Percentiles rank a stretch among this genome's conserved stretches.
These are phyloP conservation scores for Carex scoparia DNA, from an alignment of 176 grass and related monocot genomes.

Conservation along the genomic window DNA sequence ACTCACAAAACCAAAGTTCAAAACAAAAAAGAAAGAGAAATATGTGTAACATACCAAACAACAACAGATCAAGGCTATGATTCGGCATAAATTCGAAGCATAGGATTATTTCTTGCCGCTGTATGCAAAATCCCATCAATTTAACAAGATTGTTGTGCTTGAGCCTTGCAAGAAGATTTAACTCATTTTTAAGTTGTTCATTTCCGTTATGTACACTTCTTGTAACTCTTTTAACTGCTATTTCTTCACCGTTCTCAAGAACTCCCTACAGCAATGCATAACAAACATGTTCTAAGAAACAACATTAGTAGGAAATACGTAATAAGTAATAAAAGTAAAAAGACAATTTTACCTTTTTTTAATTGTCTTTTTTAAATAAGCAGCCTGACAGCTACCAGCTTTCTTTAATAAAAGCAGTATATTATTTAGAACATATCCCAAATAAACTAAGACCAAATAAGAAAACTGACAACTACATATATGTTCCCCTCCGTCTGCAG, in stretches of 20 bases:
- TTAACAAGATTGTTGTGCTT: constrained; percentile 18
- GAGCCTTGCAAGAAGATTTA: constrained; percentile 1
- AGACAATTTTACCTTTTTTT: background rate
- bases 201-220: background rate
- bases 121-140: constrained; percentile 13
- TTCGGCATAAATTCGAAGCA: background rate
- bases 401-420: too few relatives aligned
- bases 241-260: constrained; percentile 4
- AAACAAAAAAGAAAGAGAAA: background rate
- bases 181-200: constrained; percentile 12
- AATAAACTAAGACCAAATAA: background rate
- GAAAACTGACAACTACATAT: background rate
- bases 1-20: background rate
- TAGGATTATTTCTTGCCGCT: background rate
- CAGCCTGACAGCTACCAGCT: too few relatives aligned
- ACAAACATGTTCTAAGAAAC: too few relatives aligned
- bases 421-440: too few relatives aligned
- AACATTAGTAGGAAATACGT: background rate
- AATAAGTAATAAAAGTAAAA: background rate
- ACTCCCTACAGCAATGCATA: background rate
- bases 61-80: background rate
- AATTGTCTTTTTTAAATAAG: too few relatives aligned
- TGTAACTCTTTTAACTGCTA: constrained; percentile 12
- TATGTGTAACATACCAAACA: constrained; percentile 1
- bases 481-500: background rate